A percentile compares a stretch with the other conserved stretches of the same genome.
These are phyloP conservation scores for Tylopilus vinaceipallidus DNA, from an alignment of 768 basidiomycete genomes.

Conservation along the genomic window DNA sequence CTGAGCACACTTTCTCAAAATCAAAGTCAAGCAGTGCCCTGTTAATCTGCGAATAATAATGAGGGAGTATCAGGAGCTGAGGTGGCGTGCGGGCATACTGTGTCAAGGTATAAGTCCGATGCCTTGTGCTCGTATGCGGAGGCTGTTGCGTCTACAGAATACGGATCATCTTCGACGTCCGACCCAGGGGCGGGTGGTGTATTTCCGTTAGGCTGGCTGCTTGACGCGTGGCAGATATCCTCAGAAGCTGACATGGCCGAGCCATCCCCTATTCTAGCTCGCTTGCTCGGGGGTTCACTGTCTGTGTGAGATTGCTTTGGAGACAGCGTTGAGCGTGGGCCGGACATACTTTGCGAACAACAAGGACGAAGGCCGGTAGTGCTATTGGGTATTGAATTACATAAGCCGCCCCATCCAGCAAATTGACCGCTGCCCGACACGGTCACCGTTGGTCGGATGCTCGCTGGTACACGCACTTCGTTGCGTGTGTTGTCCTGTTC, in stretches of 20 bases:
- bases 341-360: conserved; percentile 14
- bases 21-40: conserved; percentile 92
- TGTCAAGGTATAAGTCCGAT: conserved; percentile 93
- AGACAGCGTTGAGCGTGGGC: conserved; percentile 8
- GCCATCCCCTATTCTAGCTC: conserved; percentile 24
- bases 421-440: background rate
- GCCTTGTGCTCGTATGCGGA: conserved; percentile 38
- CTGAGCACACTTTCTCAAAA: conserved; percentile 98
- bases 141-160: conserved; percentile 26
- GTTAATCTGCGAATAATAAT: conserved; percentile 65
- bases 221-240: conserved; percentile 30
- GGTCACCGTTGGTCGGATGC: conserved; percentile 14
- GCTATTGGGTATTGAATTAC: no score
- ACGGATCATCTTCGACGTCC: conserved; percentile 28
- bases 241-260: conserved; percentile 4
- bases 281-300: conserved; percentile 31
- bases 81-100: conserved; percentile 50
- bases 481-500: conserved; percentile 24
- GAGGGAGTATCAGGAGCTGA: conserved; percentile 14
- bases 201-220: conserved; percentile 31
- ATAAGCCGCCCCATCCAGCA: conserved; percentile 14
- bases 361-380: background rate
- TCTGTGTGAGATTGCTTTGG: conserved; percentile 6
- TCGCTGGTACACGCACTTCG: conserved; percentile 23
- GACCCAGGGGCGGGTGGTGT: conserved; percentile 15